Conservation (phyloP, 768 basidiomycete genomes). For the Pilatotrama ljubarskyi region DNA sequence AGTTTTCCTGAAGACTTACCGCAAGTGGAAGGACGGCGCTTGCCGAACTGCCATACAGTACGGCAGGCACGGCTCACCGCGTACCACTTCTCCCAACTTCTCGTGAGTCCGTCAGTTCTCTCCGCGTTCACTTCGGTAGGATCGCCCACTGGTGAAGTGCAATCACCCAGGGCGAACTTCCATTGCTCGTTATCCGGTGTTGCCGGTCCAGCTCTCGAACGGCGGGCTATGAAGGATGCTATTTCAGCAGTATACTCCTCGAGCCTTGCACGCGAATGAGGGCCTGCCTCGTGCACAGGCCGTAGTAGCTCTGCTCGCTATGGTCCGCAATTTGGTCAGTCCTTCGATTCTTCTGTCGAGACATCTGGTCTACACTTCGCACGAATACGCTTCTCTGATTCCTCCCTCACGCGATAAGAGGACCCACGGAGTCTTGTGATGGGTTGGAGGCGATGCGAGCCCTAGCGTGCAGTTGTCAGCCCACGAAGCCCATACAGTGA, state of each 20-base stretch:
- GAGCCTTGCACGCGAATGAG: neutral
- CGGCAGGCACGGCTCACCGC: neutral
- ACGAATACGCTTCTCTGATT: neutral
- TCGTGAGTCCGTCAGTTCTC: neutral
- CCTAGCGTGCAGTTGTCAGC: neutral
- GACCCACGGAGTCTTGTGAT: neutral
- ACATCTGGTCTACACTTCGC: neutral
- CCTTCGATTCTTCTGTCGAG: neutral
- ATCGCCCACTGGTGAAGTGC: neutral
- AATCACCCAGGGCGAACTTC: neutral
- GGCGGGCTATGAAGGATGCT: too few species aligned
- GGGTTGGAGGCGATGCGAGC: neutral
- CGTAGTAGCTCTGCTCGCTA: neutral
- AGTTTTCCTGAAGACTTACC: neutral
- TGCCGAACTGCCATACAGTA: neutral
- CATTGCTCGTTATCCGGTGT: neutral
- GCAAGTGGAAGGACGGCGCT: neutral
- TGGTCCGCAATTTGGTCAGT: neutral
- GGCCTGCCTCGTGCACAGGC: neutral
- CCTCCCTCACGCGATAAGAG: conserved; percentile 8
- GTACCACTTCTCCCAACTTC: neutral
- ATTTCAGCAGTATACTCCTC: too few species aligned
- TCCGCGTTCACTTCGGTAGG: neutral
- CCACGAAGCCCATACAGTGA: conserved; percentile 2
- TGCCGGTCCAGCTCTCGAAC: neutral